Base-by-base conservation (phyloP, 2,329 filamentous ascomycete genomes). In the Hypoxylon sp. region DNA sequence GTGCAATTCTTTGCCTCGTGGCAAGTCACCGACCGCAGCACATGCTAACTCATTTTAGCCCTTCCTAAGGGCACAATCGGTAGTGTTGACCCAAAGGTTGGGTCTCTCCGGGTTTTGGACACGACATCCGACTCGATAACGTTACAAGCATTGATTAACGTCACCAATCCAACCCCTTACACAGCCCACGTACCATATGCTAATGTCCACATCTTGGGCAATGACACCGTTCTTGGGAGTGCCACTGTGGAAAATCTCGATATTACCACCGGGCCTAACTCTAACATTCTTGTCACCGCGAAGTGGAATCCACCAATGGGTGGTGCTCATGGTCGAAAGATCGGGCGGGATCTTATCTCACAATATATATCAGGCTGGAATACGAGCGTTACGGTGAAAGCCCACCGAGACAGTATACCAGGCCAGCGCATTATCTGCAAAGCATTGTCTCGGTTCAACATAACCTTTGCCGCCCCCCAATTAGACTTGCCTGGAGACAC, bases 111-210 rank as follows among this genome's bases (percentile, higher is more conserved):
- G 67, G 87, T 98, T 59, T 74, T 91, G 41, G 87, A 91, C 58
- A 96, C 93, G 0, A 89, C 90, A 1, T 80, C 85, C 34, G 87
- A 87, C 2, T 91, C 91, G 3, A 82, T 97, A 48, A 87, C 85
- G 19, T 79, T 98, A 34, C 83, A 88, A 72, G 91, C 91, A 13
- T 79, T 82, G 39, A 84, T 97, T 72, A 97, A 95, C 74, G 84
- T 97, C 63, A 96, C 92, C 3, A 99, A 99, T 73, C 94, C 94
- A 1, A 97, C 94, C 0, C 85, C 89, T 3, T 97, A 98, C 76
- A 89, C 91, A 4, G 94, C 93, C 3, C 82, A 82, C 1, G 82
- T 98, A n/a, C 94, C 94, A 1, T 94, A 88, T 65, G 79, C 92
- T 67, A 93, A 91, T 74, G 84, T 97, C 44, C 87, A 93, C 65